Base-by-base conservation (phyloP, 169 alveolate genomes). In the Eimeria nieschulzi region DNA sequence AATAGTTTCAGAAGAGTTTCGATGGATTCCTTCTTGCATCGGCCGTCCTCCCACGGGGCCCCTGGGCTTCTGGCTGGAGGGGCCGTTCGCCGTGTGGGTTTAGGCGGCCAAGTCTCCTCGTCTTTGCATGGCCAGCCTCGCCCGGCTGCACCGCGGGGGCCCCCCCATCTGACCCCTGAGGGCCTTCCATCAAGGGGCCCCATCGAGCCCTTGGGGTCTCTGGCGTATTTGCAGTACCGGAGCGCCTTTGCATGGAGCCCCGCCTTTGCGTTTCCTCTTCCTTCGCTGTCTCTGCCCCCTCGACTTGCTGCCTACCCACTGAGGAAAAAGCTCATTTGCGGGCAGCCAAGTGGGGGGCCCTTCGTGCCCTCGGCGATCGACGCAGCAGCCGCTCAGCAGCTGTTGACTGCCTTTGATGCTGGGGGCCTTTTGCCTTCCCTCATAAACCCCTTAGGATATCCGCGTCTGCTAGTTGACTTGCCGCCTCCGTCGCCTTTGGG, bases 381-480 rank as follows among this genome's bases (percentile, higher is more conserved):
- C 54, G 87, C 53, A 19, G 87, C 55, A 12, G 39, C 73, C 25
- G n/a, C 73, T 7, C 87, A 10, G 5, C 87, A 79, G 72, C 56
- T 79, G 39, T 51, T 56, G 7, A n/a, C 12, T 10, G 55, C 21
- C n/a, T 79, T 79, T 23, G 87, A 79, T 54, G 72, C 59, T 2
- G 70, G 72, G 54, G 87, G 87, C 17, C 70, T 79, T 7, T 72
- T 79, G 21, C 56, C 55, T 21, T 33, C 39, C 23, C 54, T 79
- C 21, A 55, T 79, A 54, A 79, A 79, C 72, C 87, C 87, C 72
- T n/a, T 33, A 33, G 87, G 87, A 7, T 79, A 79, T 54, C 87
- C 87, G 70, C 13, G n/a, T 15, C 87, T 79, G 59, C 72, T 79
- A 3, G 73, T 23, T 9, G 72, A 33, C 21, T 55, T 72, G 51